Evolutionary conservation across 129 eudicot species (phyloP), one percentile per base, ranked within the genome.

Genomic region (Flaveria linearis): DNA sequence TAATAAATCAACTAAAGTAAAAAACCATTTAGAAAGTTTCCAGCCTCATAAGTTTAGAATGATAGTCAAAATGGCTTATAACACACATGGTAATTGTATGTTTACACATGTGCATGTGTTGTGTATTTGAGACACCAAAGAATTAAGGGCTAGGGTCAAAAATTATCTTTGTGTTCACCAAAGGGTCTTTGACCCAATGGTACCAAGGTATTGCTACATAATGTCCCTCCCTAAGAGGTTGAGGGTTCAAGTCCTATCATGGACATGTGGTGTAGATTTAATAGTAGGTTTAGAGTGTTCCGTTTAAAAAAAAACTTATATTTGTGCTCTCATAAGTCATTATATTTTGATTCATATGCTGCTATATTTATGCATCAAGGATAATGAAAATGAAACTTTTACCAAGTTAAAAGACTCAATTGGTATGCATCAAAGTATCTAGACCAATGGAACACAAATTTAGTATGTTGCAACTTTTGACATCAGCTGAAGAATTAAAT

Each of bases 71-170:
- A 64, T 64, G 69, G 47, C 69, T 64, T 64, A 67, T 43, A 67
- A 76, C 33, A 49, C 64, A 76, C 23, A 65, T 66, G 42, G 74
- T 68, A 77, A 36, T 4, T 63, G 39, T 15, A 72, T 51, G 25
- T 76, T 42, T 67, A 39, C n/a, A 67, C 14, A 16, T 67, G 56
- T 55, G 43, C 67, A 45, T 41, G 60, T 28, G 36, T 30, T 26
- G 43, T 13, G 76, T 25, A 60, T 23, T 74, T 81, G 53, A 2
- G 39, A 61, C 84, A 36, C 25, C 71, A 65, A 16, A n/a, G 26
- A 65, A 65, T 39, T 65, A 16, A 65, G 14, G 17, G n/a, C 12
- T 64, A 33, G 16, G 14, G 70, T 65, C 47, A 64, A 25, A 64
- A 33, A 39, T 4, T 33, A 7, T 22, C 7, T 28, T 1, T 20